Evolutionary conservation across 225 moss, liverwort and hornwort genomes (phyloP).

Genomic region (Climacium dendroides): DNA sequence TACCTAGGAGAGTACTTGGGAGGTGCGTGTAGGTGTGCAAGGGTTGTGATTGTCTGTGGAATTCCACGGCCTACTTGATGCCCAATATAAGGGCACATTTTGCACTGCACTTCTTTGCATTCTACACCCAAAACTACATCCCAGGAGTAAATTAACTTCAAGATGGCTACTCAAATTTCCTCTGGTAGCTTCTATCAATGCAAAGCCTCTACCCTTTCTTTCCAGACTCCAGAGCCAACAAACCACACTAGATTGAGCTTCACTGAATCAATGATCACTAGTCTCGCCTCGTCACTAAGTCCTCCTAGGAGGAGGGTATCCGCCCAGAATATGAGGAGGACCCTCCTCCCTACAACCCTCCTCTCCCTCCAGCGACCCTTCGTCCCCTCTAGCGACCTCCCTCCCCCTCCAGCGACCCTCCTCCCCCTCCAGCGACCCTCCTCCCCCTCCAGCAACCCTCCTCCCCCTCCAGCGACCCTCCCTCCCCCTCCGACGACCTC

Average conservation of each 20-base stretch:
- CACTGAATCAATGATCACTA: background rate
- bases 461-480: too few species aligned
- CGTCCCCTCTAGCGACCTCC: too few species aligned
- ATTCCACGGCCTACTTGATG: background rate
- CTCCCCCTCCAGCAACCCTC: too few species aligned
- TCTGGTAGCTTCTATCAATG: background rate
- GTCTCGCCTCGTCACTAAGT: too few species aligned
- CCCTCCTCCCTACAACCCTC: too few species aligned
- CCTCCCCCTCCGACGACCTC: too few species aligned
- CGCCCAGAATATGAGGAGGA: too few species aligned
- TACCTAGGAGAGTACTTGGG: accelerated
- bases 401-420: too few species aligned
- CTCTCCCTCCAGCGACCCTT: too few species aligned
- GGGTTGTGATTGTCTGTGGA: background rate
- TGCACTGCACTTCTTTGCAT: accelerated
- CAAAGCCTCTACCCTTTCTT: background rate
- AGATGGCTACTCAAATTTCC: background rate
- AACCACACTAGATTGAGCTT: background rate
- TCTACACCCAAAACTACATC: background rate
- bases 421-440: too few species aligned
- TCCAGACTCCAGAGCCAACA: background rate
- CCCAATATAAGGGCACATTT: background rate
- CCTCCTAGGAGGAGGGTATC: too few species aligned
- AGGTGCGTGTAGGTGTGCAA: background rate
- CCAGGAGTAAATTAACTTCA: accelerated